Conservation (phyloP, 1,139 yeast genomes). For the Pichia sp. region DNA sequence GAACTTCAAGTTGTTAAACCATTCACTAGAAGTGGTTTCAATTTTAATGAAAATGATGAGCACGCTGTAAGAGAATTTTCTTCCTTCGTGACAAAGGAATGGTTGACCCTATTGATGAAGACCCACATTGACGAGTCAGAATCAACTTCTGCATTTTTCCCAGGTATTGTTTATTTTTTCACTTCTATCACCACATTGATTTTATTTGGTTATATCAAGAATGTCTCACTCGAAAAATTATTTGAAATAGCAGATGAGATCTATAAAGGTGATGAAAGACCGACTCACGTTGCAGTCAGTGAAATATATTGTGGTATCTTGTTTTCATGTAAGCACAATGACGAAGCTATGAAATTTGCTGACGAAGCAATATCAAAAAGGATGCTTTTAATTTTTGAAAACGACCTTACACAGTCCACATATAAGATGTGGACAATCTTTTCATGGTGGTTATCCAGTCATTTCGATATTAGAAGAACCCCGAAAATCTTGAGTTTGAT, state of each 20-base stretch:
- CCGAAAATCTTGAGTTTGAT: conserved; percentile 44
- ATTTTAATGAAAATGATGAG: conserved; percentile 33
- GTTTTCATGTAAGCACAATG: conserved; percentile 35
- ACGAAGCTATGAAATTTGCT: conserved; percentile 27
- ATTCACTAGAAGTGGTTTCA: conserved; percentile 26
- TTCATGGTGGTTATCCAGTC: conserved; percentile 65
- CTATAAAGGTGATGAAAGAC: conserved; percentile 54
- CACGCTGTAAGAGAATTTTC: conserved; percentile 40
- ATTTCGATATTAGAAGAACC: conserved; percentile 60
- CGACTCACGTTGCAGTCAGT: conserved; percentile 53
- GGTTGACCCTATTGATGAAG: conserved; percentile 49
- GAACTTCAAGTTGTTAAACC: conserved; percentile 38
- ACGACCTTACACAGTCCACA: conserved; percentile 71
- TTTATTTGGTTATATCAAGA: conserved; percentile 33
- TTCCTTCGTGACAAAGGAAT: conserved; percentile 38
- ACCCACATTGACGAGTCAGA: conserved; percentile 62
- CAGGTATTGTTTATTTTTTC: conserved; percentile 49
- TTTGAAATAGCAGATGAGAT: conserved; percentile 40
- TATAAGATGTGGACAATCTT: conserved; percentile 70
- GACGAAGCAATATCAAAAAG: conserved; percentile 41
- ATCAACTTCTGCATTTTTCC: conserved; percentile 50
- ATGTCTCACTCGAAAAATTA: conserved; percentile 37
- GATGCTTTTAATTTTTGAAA: conserved; percentile 39
- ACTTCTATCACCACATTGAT: conserved; percentile 38
- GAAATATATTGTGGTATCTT: conserved; percentile 56